A percentile compares a stretch with the other conserved stretches of the same genome.
These are phyloP conservation scores for Luzula sylvatica DNA, from an alignment of 176 grass and related monocot genomes.

Conservation along the genomic window DNA sequence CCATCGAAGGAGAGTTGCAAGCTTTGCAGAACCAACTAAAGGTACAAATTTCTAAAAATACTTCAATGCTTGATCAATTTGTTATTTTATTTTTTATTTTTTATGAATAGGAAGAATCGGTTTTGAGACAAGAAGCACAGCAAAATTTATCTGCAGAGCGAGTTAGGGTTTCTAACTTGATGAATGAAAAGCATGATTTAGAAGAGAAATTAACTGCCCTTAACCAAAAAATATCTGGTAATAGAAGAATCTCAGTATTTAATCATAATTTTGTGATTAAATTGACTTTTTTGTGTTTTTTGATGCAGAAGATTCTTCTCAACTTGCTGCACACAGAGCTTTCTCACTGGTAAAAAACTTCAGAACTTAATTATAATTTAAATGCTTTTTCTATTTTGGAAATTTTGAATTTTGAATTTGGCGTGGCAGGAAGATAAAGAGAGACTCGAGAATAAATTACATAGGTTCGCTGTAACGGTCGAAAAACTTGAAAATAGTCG, in stretches of 20 bases:
- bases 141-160: conserved; percentile 73
- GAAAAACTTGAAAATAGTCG: conserved; percentile 93
- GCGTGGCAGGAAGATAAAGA: conserved; percentile 60
- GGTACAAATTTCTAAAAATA: conserved; percentile 20
- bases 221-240: conserved; percentile 85
- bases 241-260: background rate
- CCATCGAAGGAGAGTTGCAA: conserved; percentile 79
- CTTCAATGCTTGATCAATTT: no score
- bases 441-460: conserved; percentile 83
- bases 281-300: background rate
- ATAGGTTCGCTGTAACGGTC: conserved; percentile 92
- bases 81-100: background rate
- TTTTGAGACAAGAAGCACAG: conserved; percentile 59
- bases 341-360: conserved; percentile 60
- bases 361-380: conserved; percentile 6
- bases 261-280: conserved; percentile 2
- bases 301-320: conserved; percentile 73
- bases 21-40: conserved; percentile 67
- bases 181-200: conserved; percentile 60
- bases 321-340: conserved; percentile 50
- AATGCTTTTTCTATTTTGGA: background rate
- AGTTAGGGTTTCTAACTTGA: conserved; percentile 34
- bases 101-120: conserved; percentile 29
- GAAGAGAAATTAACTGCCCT: conserved; percentile 56
- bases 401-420: background rate